Percentiles rank a stretch among this genome's conserved stretches.
Evolutionary conservation across 495 filamentous ascomycete genomes (phyloP).

Genomic region (Podospora comata): DNA sequence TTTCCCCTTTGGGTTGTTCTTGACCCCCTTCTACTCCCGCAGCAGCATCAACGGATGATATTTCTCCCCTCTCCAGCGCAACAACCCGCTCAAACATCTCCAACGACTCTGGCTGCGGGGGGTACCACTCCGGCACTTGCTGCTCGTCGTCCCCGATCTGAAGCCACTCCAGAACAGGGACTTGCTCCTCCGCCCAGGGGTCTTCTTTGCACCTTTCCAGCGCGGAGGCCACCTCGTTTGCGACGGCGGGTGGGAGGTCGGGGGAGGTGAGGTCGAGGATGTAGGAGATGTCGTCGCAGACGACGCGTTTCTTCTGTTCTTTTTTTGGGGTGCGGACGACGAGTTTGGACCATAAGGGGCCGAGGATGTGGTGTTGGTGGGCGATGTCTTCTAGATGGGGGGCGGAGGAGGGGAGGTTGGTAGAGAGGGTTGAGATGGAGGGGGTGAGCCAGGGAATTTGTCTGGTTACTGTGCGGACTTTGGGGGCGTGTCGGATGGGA

Average conservation of each 20-base stretch:
- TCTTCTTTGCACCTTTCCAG: conserved; percentile 15
- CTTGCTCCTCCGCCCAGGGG: background rate
- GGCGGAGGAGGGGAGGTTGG: background rate
- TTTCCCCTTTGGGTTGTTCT: background rate
- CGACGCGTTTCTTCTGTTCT: background rate
- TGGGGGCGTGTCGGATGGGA: background rate
- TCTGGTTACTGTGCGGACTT: background rate
- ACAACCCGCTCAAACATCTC: background rate
- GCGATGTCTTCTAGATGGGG: background rate
- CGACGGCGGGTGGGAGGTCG: background rate
- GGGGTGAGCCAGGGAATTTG: background rate
- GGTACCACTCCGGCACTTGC: background rate
- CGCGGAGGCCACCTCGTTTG: background rate
- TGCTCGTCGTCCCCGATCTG: background rate
- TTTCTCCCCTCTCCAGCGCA: background rate
- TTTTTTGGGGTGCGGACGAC: background rate
- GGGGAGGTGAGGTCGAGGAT: background rate
- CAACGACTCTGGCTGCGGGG: background rate
- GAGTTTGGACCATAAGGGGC: background rate
- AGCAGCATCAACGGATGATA: background rate
- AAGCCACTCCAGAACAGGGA: background rate
- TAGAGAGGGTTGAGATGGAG: background rate
- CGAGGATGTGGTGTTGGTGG: background rate
- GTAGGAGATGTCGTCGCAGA: background rate
- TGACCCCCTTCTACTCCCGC: background rate